phyloP scores from a whole-genome alignment of 2,329 filamentous ascomycete species.

The Colletotrichum lentis region DNA sequence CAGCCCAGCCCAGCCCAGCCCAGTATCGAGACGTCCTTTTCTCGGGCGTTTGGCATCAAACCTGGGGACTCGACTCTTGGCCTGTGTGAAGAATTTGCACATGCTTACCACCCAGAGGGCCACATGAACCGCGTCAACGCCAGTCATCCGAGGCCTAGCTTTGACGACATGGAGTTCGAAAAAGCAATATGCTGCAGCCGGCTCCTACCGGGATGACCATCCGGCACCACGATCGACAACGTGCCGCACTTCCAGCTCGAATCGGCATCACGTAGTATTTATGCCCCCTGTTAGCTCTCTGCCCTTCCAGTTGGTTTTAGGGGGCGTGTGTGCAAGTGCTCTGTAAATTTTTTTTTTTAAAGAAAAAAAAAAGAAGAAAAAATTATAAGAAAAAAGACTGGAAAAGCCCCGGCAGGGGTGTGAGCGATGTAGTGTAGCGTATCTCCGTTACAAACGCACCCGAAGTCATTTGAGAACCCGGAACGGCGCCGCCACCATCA shows the following conservation, averaged over 20 bases:
- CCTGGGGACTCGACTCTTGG: slow-evolving; percentile 13
- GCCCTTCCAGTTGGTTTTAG: background rate
- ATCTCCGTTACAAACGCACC: background rate
- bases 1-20: slow-evolving; percentile 13
- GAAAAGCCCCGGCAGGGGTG: too few species aligned
- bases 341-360: too few species aligned
- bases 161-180: slow-evolving; percentile 22
- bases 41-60: background rate
- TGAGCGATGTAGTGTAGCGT: slow-evolving; percentile 2
- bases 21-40: background rate
- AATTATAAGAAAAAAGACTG: too few species aligned
- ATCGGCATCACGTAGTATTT: slow-evolving; percentile 1
- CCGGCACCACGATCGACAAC: slow-evolving; percentile 31
- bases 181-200: slow-evolving; percentile 34
- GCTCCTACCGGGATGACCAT: slow-evolving; percentile 9
- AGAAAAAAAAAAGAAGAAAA: too few species aligned
- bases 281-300: background rate
- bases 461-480: background rate
- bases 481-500: background rate
- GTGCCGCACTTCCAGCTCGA: slow-evolving; percentile 23
- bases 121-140: background rate
- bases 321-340: slow-evolving; percentile 19
- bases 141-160: slow-evolving; percentile 13
- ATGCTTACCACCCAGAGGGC: slow-evolving; percentile 3
- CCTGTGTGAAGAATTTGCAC: slow-evolving; percentile 31